Base-by-base conservation (phyloP, 23 red algal species). In the Pyropia yezoensis region DNA sequence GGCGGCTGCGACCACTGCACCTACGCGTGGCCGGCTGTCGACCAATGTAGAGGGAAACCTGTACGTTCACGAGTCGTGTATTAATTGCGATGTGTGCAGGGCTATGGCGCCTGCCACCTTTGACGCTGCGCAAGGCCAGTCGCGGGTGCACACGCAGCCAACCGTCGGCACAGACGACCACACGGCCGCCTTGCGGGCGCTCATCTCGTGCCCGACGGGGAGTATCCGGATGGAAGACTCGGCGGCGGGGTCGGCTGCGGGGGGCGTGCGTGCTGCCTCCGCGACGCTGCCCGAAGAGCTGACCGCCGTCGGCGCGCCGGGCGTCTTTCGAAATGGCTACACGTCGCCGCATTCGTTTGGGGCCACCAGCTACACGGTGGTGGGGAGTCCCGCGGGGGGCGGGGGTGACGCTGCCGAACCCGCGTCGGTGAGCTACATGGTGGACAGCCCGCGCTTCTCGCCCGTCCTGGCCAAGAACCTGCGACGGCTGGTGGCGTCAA, bases 61-160 rank as follows among this genome's bases (percentile, higher is more conserved):
- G 23, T 95, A 63, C 51, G 89, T 95, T 7, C 77, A 95, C 58
- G 59, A 67, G n/a, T 74, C 68, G 54, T 95, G 89, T 32, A 95
- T 95, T 20, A 74, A 95, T 21, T 95, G 89, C 50, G 89, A 85
- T 32, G 75, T 63, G 18, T 95, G 89, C 32, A 52, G 80, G 49
- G 62, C 77, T 70, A 30, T 85, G 61, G 74, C 76, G 18, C 89
- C 89, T 18, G 28, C 24, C 27, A 82, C 62, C 3, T 95, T 95
- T 66, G 17, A 63, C 61, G 49, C 61, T 5, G 15, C 24, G 13
- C 50, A 63, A 27, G 62, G 49, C 15, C 59, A 80, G 77, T 82
- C 76, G 51, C 69, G 69, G 12, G 89, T 95, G 13, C 28, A 80
- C 29, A 59, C 51, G 27, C 89, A 95, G 57, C 89, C 89, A 15